phyloP scores from a whole-genome alignment of 768 basidiomycete species.

The Cystobasidium tubakii region DNA sequence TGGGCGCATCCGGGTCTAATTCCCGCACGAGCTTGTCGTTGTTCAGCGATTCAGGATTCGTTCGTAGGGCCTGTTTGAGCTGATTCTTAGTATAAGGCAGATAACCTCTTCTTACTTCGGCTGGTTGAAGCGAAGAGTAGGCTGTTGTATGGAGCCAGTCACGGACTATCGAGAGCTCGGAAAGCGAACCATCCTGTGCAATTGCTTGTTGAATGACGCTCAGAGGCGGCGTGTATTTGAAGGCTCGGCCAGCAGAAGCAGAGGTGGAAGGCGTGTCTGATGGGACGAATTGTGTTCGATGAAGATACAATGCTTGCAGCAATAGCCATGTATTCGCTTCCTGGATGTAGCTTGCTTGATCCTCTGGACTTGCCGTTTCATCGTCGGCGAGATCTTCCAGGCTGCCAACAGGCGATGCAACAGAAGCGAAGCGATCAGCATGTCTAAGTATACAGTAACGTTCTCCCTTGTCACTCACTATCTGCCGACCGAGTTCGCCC shows the following conservation, averaged over 20 bases:
- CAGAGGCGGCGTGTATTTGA: constrained; percentile 30
- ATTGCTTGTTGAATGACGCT: constrained; percentile 27
- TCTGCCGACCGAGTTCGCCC: constrained; percentile 6
- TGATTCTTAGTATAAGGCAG: constrained; percentile 70
- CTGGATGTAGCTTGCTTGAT: neutral
- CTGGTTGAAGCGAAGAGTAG: constrained; percentile 55
- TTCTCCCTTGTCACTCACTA: neutral
- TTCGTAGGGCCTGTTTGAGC: constrained; percentile 64
- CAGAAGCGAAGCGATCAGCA: neutral
- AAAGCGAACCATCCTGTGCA: constrained; percentile 16
- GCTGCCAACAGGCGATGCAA: neutral
- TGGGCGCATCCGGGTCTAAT: constrained; percentile 76
- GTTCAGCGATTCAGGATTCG: constrained; percentile 31
- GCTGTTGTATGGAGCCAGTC: constrained; percentile 82
- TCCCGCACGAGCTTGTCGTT: constrained; percentile 58
- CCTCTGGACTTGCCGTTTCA: constrained; percentile 4
- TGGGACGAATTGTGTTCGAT: constrained; percentile 2
- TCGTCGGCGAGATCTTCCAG: neutral
- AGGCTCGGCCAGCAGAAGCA: neutral
- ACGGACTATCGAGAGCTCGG: constrained; percentile 68
- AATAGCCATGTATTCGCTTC: constrained; percentile 26
- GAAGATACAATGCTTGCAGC: constrained; percentile 20
- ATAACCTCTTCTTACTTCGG: constrained; percentile 67
- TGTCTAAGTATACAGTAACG: neutral
- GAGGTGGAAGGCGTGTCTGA: neutral